Base-by-base conservation (phyloP, 2,329 filamentous ascomycete species). In the Aspergillus sp. region DNA sequence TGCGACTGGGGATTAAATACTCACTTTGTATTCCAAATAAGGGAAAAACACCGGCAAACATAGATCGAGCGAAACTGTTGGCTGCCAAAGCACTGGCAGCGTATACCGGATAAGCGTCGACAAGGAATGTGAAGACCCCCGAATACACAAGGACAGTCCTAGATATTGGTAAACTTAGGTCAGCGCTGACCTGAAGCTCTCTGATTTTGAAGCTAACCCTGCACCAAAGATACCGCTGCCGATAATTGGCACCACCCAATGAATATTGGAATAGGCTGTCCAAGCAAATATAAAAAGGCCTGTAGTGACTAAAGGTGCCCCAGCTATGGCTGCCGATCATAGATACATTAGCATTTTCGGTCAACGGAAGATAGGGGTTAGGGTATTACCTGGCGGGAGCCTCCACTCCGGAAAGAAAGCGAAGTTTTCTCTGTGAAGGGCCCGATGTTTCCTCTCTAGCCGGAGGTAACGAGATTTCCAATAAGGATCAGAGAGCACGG, bases 201-300 rank as follows among this genome's bases (percentile, higher is more conserved):
- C 46, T 23, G 11, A 38, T 19, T 41, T 3, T 25, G 54, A 46
- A 19, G 28, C 87, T 81, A 81, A 90, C 87, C 85, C 91, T 73
- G 83, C 80, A 60, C 88, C 90, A 77, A 93, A 93, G 48, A 93
- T 80, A 49, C 76, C 83, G 25, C 87, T 90, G 19, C 89, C 90
- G 76, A 93, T 88, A 66, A 92, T 89, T 28, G 90, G 89, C 50
- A 88, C 83, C 63, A 91, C 90, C 88, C 88, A 94, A 77, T 92
- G 89, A 54, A 97, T 85, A 2, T 74, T 66, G 53, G 88, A 76
- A 74, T 89, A 93, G 15, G 90, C 90, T 4, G 91, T 93, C 91
- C 92, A 97, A 8, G 87, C 92, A 77, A 97, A 97, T 79, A 91
- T 90, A 76, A 97, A 96, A n/a, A 98, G 79, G 6, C 92, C 91